Conservation (phyloP, 2,329 filamentous ascomycete species). For the Ophiostoma australiae region DNA sequence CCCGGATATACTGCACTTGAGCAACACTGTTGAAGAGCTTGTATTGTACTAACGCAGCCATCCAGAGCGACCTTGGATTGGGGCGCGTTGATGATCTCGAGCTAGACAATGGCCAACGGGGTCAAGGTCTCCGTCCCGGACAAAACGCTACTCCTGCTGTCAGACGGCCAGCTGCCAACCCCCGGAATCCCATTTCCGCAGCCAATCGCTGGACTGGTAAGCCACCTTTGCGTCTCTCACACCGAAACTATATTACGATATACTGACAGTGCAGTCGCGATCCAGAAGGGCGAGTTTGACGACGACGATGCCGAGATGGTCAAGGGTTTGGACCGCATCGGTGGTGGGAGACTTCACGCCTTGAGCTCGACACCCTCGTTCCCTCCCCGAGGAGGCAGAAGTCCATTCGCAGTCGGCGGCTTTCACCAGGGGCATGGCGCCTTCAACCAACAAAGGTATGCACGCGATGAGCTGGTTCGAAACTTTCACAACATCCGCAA, state of each 20-base stretch:
- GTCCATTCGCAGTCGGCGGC: neutral
- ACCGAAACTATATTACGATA: neutral
- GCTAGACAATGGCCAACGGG: constrained; percentile 24
- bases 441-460: neutral
- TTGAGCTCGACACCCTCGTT: constrained; percentile 4
- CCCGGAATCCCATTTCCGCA: constrained; percentile 3
- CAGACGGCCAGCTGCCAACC: neutral
- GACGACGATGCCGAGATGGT: constrained; percentile 28
- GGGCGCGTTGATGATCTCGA: constrained; percentile 26
- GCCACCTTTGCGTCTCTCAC: neutral
- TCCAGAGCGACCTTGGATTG: constrained; percentile 25
- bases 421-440: neutral
- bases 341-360: constrained; percentile 27
- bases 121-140: neutral
- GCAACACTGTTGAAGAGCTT: too few relatives aligned
- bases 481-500: neutral
- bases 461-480: too few relatives aligned
- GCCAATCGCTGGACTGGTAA: constrained; percentile 23
- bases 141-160: neutral
- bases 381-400: neutral
- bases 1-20: neutral
- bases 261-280: constrained; percentile 20
- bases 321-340: constrained; percentile 25
- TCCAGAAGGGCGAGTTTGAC: constrained; percentile 25
- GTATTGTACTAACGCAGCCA: neutral